Evolutionary conservation across 257 asterid genomes (phyloP).

Genomic region (Fraxinus quadrangulata): DNA sequence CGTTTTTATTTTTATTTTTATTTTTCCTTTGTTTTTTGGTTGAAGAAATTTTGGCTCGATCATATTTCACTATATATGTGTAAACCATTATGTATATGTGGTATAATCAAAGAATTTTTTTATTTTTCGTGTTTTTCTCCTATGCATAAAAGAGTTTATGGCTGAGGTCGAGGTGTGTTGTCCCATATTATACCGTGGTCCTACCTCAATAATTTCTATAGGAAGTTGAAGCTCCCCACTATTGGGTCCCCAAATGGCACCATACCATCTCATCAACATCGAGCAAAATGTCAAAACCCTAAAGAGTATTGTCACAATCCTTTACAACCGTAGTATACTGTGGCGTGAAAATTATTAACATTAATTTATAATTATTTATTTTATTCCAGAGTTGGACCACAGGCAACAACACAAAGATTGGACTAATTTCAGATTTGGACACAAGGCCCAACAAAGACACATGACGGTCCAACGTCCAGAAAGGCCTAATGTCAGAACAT

Average conservation of each 20-base stretch:
- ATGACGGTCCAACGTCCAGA: background rate
- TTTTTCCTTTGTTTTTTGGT: too few relatives aligned
- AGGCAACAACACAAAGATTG: background rate
- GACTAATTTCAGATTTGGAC: background rate
- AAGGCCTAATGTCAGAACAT: background rate
- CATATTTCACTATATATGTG: too few relatives aligned
- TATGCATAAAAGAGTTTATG: background rate
- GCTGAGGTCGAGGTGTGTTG: background rate
- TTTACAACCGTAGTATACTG: too few relatives aligned
- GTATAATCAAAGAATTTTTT: too few relatives aligned
- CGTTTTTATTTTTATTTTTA: too few relatives aligned
- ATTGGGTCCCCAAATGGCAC: conserved; percentile 8
- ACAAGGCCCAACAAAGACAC: background rate
- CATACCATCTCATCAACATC: background rate
- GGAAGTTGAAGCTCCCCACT: too few relatives aligned
- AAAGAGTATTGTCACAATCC: too few relatives aligned
- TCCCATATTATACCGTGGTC: conserved; percentile 19
- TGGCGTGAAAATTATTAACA: too few relatives aligned
- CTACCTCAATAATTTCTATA: conserved; percentile 23
- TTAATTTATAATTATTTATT: too few relatives aligned
- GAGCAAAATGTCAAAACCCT: background rate
- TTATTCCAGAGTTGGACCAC: too few relatives aligned
- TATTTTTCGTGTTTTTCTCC: background rate
- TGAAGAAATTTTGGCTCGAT: too few relatives aligned
- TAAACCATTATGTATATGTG: too few relatives aligned